Percentiles rank a stretch among this genome's conserved stretches.
Conservation (phyloP, 1,284 basidiomycete species). For the Papiliotrema fonsecae region DNA sequence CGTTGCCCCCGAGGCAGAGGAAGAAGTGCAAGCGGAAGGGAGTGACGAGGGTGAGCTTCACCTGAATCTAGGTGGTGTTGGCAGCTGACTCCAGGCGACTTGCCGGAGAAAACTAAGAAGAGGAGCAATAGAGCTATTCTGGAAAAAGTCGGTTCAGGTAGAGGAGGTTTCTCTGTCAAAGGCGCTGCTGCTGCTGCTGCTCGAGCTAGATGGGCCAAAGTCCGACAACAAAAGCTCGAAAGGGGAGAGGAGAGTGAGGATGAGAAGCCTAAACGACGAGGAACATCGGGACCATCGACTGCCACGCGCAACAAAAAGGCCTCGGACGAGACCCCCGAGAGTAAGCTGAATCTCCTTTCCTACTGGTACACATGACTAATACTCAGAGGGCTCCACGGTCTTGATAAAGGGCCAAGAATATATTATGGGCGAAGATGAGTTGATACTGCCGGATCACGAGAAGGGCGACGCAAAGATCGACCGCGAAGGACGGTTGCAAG, state of each 20-base stretch:
- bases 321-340: slow-evolving; percentile 23
- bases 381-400: no score
- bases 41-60: slow-evolving; percentile 10
- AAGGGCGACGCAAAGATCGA: slow-evolving; percentile 93
- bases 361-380: no score
- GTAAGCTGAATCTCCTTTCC: slow-evolving; percentile 10
- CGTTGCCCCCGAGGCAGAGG: slow-evolving; percentile 17
- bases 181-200: slow-evolving; percentile 44
- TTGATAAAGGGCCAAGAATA: slow-evolving; percentile 67
- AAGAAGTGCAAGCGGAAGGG: slow-evolving; percentile 13
- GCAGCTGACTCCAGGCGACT: not conserved
- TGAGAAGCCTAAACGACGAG: slow-evolving; percentile 4
- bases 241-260: slow-evolving; percentile 38
- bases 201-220: slow-evolving; percentile 44
- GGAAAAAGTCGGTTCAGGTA: slow-evolving; percentile 36
- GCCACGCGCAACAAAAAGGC: slow-evolving; percentile 11
- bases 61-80: not conserved
- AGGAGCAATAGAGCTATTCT: slow-evolving; percentile 18
- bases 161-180: slow-evolving; percentile 46
- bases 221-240: slow-evolving; percentile 35
- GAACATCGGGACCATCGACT: not conserved
- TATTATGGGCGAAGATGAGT: slow-evolving; percentile 80
- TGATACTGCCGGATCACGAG: slow-evolving; percentile 73
- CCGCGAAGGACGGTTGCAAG: slow-evolving; percentile 71
- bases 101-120: slow-evolving; percentile 3